Evolutionary conservation across 768 basidiomycete species (phyloP).

Genomic region (Leccinum variicolor): DNA sequence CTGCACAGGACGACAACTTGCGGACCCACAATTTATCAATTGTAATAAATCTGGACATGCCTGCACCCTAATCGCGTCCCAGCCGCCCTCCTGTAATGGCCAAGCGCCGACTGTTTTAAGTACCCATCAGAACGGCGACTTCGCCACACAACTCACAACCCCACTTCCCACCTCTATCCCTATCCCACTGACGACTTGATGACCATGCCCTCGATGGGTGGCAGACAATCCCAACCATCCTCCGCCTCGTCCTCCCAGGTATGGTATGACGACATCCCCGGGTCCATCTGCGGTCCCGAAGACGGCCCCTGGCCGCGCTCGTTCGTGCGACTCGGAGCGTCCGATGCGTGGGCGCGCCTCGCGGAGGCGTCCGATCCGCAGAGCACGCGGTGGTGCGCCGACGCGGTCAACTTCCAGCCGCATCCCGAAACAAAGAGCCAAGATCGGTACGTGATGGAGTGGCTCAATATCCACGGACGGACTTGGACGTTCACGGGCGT

Average conservation of each 20-base stretch:
- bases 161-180: background rate
- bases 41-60: constrained; percentile 20
- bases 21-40: constrained; percentile 15
- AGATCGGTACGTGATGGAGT: constrained; percentile 60
- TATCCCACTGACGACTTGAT: constrained; percentile 7
- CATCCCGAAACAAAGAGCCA: constrained; percentile 52
- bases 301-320: constrained; percentile 65
- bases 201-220: constrained; percentile 16
- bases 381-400: constrained; percentile 42
- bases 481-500: constrained; percentile 67
- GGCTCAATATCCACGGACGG: constrained; percentile 52
- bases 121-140: constrained; percentile 2
- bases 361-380: constrained; percentile 51
- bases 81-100: constrained; percentile 17
- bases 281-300: constrained; percentile 58
- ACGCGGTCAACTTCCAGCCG: constrained; percentile 68
- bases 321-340: constrained; percentile 48
- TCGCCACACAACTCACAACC: constrained; percentile 3
- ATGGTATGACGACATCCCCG: constrained; percentile 59
- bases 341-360: constrained; percentile 54
- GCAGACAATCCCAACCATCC: constrained; percentile 13
- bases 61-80: constrained; percentile 18
- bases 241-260: constrained; percentile 36
- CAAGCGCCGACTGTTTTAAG: constrained; percentile 32
- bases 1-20: constrained; percentile 15